Conservation (phyloP, 2,329 filamentous ascomycete species). For the Incumbomyces delicatus region DNA sequence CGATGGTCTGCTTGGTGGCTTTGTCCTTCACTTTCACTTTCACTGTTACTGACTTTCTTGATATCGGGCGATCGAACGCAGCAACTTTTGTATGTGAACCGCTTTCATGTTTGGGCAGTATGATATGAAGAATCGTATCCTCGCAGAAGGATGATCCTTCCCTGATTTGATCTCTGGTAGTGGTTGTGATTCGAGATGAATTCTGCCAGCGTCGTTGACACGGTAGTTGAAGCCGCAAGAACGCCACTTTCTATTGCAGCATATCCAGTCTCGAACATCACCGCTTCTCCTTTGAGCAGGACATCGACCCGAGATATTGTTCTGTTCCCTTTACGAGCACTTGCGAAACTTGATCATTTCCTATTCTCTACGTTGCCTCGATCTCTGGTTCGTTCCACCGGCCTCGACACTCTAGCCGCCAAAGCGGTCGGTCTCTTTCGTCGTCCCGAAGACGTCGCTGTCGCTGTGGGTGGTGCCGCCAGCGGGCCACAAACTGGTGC, state of each 20-base stretch:
- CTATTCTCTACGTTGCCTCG: conserved; percentile 28
- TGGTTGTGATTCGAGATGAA: background rate
- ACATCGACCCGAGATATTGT: conserved; percentile 26
- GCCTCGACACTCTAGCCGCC: conserved; percentile 23
- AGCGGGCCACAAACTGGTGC: conserved; percentile 27
- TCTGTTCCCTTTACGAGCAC: conserved; percentile 28
- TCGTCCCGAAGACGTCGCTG: no score
- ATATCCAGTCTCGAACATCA: conserved; percentile 10
- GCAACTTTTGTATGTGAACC: no score
- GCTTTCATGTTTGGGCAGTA: no score
- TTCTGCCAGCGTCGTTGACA: background rate
- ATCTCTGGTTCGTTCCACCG: conserved; percentile 19
- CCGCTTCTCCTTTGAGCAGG: conserved; percentile 20
- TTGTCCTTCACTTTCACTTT: no score
- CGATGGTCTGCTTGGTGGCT: no score
- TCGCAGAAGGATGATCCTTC: no score
- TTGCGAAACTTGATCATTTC: conserved; percentile 29
- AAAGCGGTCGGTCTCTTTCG: conserved; percentile 22
- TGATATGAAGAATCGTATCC: no score
- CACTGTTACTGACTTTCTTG: no score
- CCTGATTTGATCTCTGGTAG: no score
- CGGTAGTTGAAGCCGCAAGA: background rate
- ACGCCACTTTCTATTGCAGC: conserved; percentile 1
- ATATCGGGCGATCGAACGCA: no score
- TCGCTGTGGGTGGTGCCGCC: conserved; percentile 14